Conservation (phyloP, 1,139 yeast species). For the Trichomonascaceae sp. region DNA sequence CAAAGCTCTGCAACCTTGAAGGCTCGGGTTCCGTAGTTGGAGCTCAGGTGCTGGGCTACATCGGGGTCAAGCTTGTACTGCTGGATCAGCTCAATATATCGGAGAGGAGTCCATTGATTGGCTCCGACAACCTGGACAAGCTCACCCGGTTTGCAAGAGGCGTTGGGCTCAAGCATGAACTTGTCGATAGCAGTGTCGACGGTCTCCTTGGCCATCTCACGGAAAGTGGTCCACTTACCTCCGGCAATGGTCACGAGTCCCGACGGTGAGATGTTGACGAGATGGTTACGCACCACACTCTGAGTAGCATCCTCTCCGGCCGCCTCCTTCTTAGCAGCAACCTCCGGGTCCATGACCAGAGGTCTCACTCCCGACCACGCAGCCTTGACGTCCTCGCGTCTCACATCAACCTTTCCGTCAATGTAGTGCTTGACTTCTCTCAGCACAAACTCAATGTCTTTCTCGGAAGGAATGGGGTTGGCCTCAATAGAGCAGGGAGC, state of each 20-base stretch:
- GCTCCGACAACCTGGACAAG: constrained; percentile 63
- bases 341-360: constrained; percentile 73
- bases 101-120: constrained; percentile 47
- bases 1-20: constrained; percentile 49
- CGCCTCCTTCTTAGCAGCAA: constrained; percentile 41
- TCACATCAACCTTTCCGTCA: constrained; percentile 60
- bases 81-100: constrained; percentile 72
- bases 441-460: constrained; percentile 79
- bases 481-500: constrained; percentile 47
- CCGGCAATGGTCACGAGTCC: constrained; percentile 87
- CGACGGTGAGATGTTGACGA: constrained; percentile 56
- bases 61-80: constrained; percentile 59
- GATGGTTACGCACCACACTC: constrained; percentile 82
- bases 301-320: constrained; percentile 40
- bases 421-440: constrained; percentile 81
- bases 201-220: constrained; percentile 97
- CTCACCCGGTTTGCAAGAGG: constrained; percentile 48
- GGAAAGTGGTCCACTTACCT: constrained; percentile 97
- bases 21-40: constrained; percentile 85
- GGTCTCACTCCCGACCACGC: constrained; percentile 99
- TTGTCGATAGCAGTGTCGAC: constrained; percentile 58
- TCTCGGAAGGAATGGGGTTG: constrained; percentile 78
- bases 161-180: constrained; percentile 29
- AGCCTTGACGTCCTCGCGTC: constrained; percentile 79
- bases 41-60: constrained; percentile 72